These are phyloP conservation scores for Cichorium intybus DNA, from an alignment of 140 eudicot species.

Conservation along the genomic window DNA sequence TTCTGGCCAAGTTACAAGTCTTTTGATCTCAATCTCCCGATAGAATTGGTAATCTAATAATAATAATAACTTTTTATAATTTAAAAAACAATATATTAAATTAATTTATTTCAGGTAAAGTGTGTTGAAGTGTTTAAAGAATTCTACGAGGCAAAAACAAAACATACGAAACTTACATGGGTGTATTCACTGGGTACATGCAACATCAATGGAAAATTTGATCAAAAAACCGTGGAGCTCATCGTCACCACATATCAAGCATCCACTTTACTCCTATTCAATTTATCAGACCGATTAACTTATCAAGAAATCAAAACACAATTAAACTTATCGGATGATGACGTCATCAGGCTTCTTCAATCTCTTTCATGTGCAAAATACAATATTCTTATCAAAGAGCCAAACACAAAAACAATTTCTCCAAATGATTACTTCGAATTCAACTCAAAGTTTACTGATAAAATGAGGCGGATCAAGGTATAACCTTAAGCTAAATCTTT, in stretches of 20 bases:
- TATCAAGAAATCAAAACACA: conserved; percentile 84
- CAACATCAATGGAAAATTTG: conserved; percentile 87
- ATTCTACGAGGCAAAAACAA: conserved; percentile 85
- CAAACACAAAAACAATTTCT: conserved; percentile 77
- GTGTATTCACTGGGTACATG: conserved; percentile 94
- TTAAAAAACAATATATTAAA: too few relatives aligned
- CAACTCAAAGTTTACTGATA: conserved; percentile 90
- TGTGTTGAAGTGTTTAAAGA: conserved; percentile 93
- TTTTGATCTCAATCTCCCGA: conserved; percentile 70
- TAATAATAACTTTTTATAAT: too few relatives aligned
- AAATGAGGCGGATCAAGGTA: conserved; percentile 96
- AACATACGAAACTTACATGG: conserved; percentile 54
- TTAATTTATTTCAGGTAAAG: conserved; percentile 73
- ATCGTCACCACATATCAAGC: conserved; percentile 97
- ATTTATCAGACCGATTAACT: conserved; percentile 75
- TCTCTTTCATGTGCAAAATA: conserved; percentile 93
- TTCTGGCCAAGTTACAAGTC: conserved; percentile 94
- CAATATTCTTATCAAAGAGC: conserved; percentile 88
- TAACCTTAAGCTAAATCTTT: neutral
- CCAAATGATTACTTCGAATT: conserved; percentile 74
- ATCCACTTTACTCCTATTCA: conserved; percentile 79
- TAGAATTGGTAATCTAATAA: conserved; percentile 50
- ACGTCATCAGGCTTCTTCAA: conserved; percentile 83
- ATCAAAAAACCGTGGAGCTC: conserved; percentile 79
- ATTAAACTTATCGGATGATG: conserved; percentile 84